These are phyloP conservation scores for Agrostemma githago DNA, from an alignment of 148 eudicot genomes.

Conservation along the genomic window DNA sequence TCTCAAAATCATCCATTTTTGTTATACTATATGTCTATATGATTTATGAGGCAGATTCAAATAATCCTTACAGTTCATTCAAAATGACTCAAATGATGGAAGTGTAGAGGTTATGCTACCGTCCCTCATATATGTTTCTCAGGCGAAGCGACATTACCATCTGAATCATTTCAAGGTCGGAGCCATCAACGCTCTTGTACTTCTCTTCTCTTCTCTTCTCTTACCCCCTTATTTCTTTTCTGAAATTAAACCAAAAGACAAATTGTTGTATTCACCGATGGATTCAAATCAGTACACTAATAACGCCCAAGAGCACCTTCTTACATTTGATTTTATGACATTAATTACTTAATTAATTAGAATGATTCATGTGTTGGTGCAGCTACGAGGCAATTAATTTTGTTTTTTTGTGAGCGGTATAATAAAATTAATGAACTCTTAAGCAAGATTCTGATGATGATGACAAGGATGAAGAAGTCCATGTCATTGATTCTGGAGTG, in stretches of 20 bases:
- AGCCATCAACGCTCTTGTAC: conserved; percentile 40
- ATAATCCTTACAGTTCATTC: background rate
- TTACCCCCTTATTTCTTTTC: background rate
- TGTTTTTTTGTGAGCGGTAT: background rate
- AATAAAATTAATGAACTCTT: background rate
- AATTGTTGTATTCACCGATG: no score
- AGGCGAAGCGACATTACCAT: conserved; percentile 32
- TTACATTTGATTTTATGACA: no score
- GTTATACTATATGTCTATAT: no score
- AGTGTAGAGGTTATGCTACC: conserved; percentile 19
- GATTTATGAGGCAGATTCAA: background rate
- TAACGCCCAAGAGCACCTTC: no score
- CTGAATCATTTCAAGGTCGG: conserved; percentile 42
- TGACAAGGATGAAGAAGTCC: conserved; percentile 35
- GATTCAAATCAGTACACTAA: no score
- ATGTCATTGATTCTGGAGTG: conserved; percentile 80
- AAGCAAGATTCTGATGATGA: conserved; percentile 39
- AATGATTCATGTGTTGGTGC: no score
- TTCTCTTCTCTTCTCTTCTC: no score
- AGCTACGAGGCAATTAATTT: no score
- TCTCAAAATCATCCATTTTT: background rate
- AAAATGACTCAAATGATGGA: background rate
- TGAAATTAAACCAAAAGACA: no score
- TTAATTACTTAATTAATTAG: no score
- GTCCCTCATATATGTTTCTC: conserved; percentile 31